Evolutionary conservation across 805 yeast genomes (phyloP).

Genomic region (Candida khao-thaluensis): DNA sequence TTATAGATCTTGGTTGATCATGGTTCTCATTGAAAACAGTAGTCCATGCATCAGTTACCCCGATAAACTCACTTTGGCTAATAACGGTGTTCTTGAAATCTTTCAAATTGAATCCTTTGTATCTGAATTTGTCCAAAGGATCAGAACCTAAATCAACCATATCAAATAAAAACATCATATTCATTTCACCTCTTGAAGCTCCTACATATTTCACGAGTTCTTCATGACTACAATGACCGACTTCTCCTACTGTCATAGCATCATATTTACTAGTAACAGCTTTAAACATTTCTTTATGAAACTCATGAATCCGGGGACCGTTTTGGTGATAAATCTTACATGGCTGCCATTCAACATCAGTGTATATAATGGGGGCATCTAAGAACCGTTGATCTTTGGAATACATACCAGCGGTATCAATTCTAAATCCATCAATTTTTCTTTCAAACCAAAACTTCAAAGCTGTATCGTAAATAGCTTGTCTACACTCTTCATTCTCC

Average conservation of each 20-base stretch:
- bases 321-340: constrained; percentile 34
- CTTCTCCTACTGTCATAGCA: constrained; percentile 59
- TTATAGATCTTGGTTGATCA: constrained; percentile 57
- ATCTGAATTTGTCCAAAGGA: constrained; percentile 35
- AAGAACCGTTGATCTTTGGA: constrained; percentile 46
- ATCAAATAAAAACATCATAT: constrained; percentile 38
- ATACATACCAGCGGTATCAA: constrained; percentile 56
- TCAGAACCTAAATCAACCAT: constrained; percentile 39
- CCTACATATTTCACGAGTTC: constrained; percentile 44
- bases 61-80: constrained; percentile 37
- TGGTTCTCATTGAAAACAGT: constrained; percentile 58
- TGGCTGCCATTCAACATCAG: constrained; percentile 43
- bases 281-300: constrained; percentile 50
- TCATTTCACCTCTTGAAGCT: constrained; percentile 36
- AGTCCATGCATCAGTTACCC: constrained; percentile 55
- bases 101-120: constrained; percentile 31
- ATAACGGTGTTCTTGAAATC: constrained; percentile 44
- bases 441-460: constrained; percentile 53
- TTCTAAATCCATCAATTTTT: constrained; percentile 61
- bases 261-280: constrained; percentile 47
- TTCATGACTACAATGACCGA: constrained; percentile 44
- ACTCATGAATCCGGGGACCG: constrained; percentile 60
- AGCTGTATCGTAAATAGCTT: constrained; percentile 47
- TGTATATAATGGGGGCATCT: constrained; percentile 50
- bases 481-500: constrained; percentile 46